These are phyloP conservation scores for Musa acuminata DNA, from an alignment of 176 grass and related monocot species.

Conservation along the genomic window DNA sequence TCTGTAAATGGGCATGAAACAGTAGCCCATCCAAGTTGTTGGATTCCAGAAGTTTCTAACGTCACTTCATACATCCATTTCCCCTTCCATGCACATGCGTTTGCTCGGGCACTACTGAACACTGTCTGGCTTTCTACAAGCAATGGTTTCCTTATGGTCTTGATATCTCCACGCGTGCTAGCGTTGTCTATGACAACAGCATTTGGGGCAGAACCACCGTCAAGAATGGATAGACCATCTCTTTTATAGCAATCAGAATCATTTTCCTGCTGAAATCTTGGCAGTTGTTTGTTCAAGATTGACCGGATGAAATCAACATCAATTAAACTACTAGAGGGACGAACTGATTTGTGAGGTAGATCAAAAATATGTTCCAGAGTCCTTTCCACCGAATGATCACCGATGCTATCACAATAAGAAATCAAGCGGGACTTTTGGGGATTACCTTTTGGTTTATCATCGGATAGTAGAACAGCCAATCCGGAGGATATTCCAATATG, in stretches of 20 bases:
- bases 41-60: slow-evolving; percentile 71
- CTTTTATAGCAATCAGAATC: slow-evolving; percentile 1
- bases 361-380: slow-evolving; percentile 77
- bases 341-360: slow-evolving; percentile 53
- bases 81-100: slow-evolving; percentile 50
- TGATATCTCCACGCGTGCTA: slow-evolving; percentile 60
- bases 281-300: slow-evolving; percentile 38
- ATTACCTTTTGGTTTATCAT: slow-evolving; percentile 37
- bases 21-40: slow-evolving; percentile 79
- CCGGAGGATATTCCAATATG: slow-evolving; percentile 54
- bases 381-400: slow-evolving; percentile 53
- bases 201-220: slow-evolving; percentile 25
- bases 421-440: slow-evolving; percentile 70
- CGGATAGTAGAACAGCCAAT: slow-evolving; percentile 58
- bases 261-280: slow-evolving; percentile 32
- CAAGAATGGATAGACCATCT: slow-evolving; percentile 24
- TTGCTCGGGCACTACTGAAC: slow-evolving; percentile 65
- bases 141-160: slow-evolving; percentile 47
- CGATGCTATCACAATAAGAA: slow-evolving; percentile 66
- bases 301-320: slow-evolving; percentile 45
- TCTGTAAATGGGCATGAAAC: slow-evolving; percentile 55
- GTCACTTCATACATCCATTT: slow-evolving; percentile 91
- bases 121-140: slow-evolving; percentile 54
- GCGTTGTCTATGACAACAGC: slow-evolving; percentile 47
- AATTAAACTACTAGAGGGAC: slow-evolving; percentile 20